phyloP scores from a whole-genome alignment of 306 rosid species.

The Glycyrrhiza uralensis region DNA sequence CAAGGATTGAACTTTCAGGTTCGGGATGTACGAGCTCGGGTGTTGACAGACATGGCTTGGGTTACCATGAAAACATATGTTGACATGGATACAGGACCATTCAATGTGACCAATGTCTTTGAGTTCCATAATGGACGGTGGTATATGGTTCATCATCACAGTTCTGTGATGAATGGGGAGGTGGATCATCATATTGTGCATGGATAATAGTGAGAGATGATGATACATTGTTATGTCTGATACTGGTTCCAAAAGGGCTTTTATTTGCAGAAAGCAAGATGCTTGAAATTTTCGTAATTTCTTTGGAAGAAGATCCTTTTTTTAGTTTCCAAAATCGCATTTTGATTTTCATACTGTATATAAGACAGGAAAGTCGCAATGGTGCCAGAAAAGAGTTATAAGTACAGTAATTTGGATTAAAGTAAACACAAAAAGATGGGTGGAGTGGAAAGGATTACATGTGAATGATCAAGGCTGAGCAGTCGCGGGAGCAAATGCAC shows the following conservation, averaged over 20 bases:
- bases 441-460: neutral
- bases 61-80: conserved; percentile 83
- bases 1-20: conserved; percentile 83
- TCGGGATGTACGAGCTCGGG: conserved; percentile 83
- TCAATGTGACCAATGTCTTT: conserved; percentile 70
- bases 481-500: conserved; percentile 19
- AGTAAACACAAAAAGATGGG: conserved; percentile 23
- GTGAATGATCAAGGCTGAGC: conserved; percentile 20
- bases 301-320: conserved; percentile 48
- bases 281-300: conserved; percentile 51
- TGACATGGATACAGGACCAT: conserved; percentile 80
- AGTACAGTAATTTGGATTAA: conserved; percentile 25
- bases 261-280: conserved; percentile 49
- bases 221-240: conserved; percentile 43
- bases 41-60: conserved; percentile 92
- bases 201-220: conserved; percentile 50
- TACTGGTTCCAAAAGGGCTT: conserved; percentile 54
- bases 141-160: conserved; percentile 96
- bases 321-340: conserved; percentile 47
- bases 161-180: conserved; percentile 79
- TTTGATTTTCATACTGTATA: conserved; percentile 58
- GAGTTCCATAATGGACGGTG: conserved; percentile 82
- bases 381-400: conserved; percentile 22
- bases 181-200: conserved; percentile 62
- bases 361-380: conserved; percentile 38